Evolutionary conservation across 1,284 basidiomycete genomes (phyloP), one percentile per base, ranked within the genome.

Genomic region (Irpex sp.): DNA sequence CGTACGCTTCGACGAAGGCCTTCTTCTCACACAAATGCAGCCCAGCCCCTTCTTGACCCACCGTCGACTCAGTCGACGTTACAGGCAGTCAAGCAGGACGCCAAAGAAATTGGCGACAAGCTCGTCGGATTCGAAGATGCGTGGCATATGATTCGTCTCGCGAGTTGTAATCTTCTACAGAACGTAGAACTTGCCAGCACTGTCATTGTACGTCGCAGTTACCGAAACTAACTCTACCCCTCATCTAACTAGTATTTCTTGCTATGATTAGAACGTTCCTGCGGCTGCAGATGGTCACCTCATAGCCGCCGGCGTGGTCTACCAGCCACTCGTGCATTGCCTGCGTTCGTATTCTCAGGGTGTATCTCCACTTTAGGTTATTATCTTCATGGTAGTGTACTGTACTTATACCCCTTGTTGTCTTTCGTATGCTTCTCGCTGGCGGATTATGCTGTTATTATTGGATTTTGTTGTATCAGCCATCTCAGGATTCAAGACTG

Each of bases 71-170:
- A 55, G 7, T 55, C 53, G 19, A 55, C 53, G 11, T 13, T 55
- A 4, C 21, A 55, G n/a, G 13, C 53, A 56, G 57, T 69, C n/a
- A 67, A 65, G 47, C 66, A 63, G 7, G 68, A 72, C 39, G 68
- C 68, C 63, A 67, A 68, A 46, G 68, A 68, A 17, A 67, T 74
- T 35, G 61, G 54, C 13, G 61, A 66, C 21, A 68, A 68, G 61
- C 70, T 74, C 31, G 67, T 63, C 21, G 70, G 68, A 17, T 74
- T 74, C 61, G 71, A 73, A 63, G 71, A 71, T 43, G 73, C 72
- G 17, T 74, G 73, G 73, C 70, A 74, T 57, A 61, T 71, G 58
- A 69, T 72, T 13, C 64, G 69, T 31, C 65, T 74, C 11, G 68
- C 68, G 4, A 72, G 72, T 59, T 57, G 65, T 1, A 66, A 66